Evolutionary conservation across 805 yeast species (phyloP).

Genomic region (Phaffomyces antillensis): DNA sequence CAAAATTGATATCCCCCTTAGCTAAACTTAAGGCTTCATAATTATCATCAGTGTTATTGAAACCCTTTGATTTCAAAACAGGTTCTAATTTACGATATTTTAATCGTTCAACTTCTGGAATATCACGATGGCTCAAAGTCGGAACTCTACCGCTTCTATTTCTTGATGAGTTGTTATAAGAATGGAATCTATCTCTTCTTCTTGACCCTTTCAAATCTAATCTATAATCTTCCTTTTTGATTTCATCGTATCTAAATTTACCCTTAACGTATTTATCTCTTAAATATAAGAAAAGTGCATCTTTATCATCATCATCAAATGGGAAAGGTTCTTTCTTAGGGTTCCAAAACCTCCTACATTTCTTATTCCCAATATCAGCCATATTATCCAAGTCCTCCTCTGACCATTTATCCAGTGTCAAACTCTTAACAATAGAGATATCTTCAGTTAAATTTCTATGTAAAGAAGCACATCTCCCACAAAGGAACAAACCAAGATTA

Average conservation of each 20-base stretch:
- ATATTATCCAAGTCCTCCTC: conserved; percentile 42
- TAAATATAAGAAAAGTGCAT: conserved; percentile 48
- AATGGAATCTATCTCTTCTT: conserved; percentile 3
- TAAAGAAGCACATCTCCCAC: conserved; percentile 80
- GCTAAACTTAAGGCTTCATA: conserved; percentile 57
- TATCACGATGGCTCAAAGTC: conserved; percentile 40
- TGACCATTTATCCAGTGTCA: conserved; percentile 69
- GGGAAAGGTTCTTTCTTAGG: conserved; percentile 64
- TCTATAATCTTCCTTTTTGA: conserved; percentile 24
- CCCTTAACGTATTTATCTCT: conserved; percentile 67
- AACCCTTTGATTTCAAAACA: conserved; percentile 49
- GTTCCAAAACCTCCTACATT: conserved; percentile 59
- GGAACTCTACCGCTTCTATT: conserved; percentile 25
- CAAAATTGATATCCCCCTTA: conserved; percentile 52
- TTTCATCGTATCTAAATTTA: conserved; percentile 33
- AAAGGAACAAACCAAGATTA: conserved; percentile 59
- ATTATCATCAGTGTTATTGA: conserved; percentile 44
- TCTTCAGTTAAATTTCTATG: conserved; percentile 62
- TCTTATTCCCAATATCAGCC: conserved; percentile 50
- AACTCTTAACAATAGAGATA: conserved; percentile 59
- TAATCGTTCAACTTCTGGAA: conserved; percentile 45
- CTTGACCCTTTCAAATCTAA: conserved; percentile 4
- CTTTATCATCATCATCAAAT: conserved; percentile 66
- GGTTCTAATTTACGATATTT: conserved; percentile 45
- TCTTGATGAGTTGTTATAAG: not conserved